phyloP scores from a whole-genome alignment of 371 early-diverging fungal genomes.

The Phascolomyces articulosus region DNA sequence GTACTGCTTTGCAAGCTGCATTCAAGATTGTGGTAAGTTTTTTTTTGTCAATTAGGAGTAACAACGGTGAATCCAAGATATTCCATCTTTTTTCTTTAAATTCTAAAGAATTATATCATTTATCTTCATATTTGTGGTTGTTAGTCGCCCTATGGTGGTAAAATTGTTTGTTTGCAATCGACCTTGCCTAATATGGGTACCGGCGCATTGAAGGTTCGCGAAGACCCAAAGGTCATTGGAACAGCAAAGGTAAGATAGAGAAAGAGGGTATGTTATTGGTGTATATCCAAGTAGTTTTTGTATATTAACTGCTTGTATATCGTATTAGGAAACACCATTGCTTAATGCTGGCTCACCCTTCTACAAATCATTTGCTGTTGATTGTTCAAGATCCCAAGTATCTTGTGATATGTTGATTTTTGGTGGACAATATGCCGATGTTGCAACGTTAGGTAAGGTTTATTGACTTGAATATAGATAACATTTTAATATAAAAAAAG shows the following conservation, averaged over 20 bases:
- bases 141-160: constrained; percentile 84
- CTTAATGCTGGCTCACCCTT: constrained; percentile 83
- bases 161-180: constrained; percentile 84
- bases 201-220: constrained; percentile 82
- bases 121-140: not conserved
- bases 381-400: constrained; percentile 90
- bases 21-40: constrained; percentile 76
- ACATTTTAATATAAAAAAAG: too few relatives aligned
- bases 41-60: too few relatives aligned
- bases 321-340: constrained; percentile 70
- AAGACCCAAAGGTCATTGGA: constrained; percentile 85
- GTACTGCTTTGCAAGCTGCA: constrained; percentile 86
- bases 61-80: too few relatives aligned
- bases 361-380: constrained; percentile 94
- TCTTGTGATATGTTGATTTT: constrained; percentile 91
- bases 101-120: not conserved
- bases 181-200: constrained; percentile 80
- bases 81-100: not conserved
- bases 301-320: too few relatives aligned
- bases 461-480: too few relatives aligned
- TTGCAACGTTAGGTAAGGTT: constrained; percentile 77
- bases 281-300: too few relatives aligned
- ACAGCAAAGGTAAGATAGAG: constrained; percentile 63
- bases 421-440: constrained; percentile 27
- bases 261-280: not conserved